A percentile compares a stretch with the other conserved stretches of the same genome.
These are phyloP conservation scores for Ricinus communis DNA, from an alignment of 345 rosid genomes.

Conservation along the genomic window DNA sequence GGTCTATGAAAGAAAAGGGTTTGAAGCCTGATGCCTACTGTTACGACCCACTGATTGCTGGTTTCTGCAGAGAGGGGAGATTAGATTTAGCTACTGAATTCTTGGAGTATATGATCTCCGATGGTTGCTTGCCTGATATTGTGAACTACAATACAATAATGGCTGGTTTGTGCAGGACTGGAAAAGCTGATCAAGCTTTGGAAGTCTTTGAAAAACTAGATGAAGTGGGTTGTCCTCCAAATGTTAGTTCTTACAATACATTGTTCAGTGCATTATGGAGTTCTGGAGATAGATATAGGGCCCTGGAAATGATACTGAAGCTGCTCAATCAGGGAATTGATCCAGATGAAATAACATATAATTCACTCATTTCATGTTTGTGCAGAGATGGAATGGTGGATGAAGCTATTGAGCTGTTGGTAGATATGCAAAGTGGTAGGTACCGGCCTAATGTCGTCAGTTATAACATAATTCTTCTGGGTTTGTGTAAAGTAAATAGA, in stretches of 20 bases:
- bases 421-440: slow-evolving; percentile 66
- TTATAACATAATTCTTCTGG: slow-evolving; percentile 73
- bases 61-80: slow-evolving; percentile 67
- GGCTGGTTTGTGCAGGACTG: slow-evolving; percentile 66
- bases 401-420: slow-evolving; percentile 62
- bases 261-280: slow-evolving; percentile 83
- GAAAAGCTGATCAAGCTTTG: slow-evolving; percentile 67
- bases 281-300: slow-evolving; percentile 56
- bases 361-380: slow-evolving; percentile 74
- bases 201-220: slow-evolving; percentile 63
- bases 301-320: slow-evolving; percentile 57
- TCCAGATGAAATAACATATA: slow-evolving; percentile 77
- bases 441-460: slow-evolving; percentile 60
- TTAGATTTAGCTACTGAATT: slow-evolving; percentile 72
- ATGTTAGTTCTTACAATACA: slow-evolving; percentile 74
- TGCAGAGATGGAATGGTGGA: slow-evolving; percentile 87
- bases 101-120: slow-evolving; percentile 67
- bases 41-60: slow-evolving; percentile 82
- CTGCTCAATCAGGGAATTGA: slow-evolving; percentile 61
- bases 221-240: slow-evolving; percentile 77
- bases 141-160: slow-evolving; percentile 78
- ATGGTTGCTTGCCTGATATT: slow-evolving; percentile 79
- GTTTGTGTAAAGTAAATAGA: slow-evolving; percentile 67
- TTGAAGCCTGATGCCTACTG: slow-evolving; percentile 67
- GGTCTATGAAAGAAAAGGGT: slow-evolving; percentile 59